A percentile compares a stretch with the other conserved stretches of the same genome.
phyloP scores from a whole-genome alignment of 768 basidiomycete species.

The Lentinula aciculospora region DNA sequence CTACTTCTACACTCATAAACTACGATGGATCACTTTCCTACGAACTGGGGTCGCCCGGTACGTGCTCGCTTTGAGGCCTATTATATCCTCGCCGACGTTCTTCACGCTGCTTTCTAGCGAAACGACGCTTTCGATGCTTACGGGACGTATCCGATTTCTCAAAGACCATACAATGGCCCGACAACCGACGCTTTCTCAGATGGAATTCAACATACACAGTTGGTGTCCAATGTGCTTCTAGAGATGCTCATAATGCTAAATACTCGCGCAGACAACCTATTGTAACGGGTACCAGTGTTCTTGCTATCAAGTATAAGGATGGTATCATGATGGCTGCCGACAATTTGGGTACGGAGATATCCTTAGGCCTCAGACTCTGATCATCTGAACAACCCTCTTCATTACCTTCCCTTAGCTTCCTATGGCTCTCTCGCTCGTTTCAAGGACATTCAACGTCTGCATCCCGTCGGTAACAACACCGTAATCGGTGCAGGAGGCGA shows the following conservation, averaged over 20 bases:
- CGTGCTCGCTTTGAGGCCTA: conserved; percentile 17
- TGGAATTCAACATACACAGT: conserved; percentile 82
- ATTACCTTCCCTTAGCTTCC: conserved; percentile 52
- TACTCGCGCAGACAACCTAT: conserved; percentile 70
- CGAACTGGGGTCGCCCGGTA: conserved; percentile 80
- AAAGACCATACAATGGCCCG: conserved; percentile 42
- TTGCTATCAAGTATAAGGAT: conserved; percentile 92
- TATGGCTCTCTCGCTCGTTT: conserved; percentile 97
- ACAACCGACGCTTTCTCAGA: conserved; percentile 53
- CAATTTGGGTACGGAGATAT: conserved; percentile 75
- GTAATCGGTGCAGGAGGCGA: conserved; percentile 92
- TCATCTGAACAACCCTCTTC: background rate
- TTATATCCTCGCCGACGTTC: background rate
- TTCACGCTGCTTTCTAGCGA: conserved; percentile 39
- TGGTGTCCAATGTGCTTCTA: conserved; percentile 14
- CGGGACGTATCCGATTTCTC: conserved; percentile 71
- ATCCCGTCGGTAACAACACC: conserved; percentile 77
- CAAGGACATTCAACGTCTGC: conserved; percentile 89
- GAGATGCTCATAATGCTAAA: background rate
- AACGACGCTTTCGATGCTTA: conserved; percentile 74
- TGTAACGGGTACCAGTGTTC: conserved; percentile 94
- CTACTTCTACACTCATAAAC: background rate
- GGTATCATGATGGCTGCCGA: conserved; percentile 99
- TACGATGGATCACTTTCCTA: conserved; percentile 77
- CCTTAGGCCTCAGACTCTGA: background rate